These are phyloP conservation scores for Hippophae gyantsensis DNA, from an alignment of 306 rosid species.

Conservation along the genomic window DNA sequence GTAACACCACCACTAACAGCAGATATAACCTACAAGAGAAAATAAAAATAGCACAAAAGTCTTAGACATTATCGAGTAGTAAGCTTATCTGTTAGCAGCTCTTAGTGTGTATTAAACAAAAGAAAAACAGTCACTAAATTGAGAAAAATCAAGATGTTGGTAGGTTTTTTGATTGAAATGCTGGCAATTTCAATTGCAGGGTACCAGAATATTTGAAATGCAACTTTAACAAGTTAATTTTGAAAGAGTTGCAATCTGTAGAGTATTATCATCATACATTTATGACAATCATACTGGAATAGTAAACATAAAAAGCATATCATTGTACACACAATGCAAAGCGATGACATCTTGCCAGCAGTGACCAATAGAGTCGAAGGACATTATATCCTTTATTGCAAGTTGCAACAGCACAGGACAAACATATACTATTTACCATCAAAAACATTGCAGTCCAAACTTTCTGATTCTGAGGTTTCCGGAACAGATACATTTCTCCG, in stretches of 20 bases:
- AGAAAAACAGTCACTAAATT: neutral
- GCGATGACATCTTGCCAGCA: neutral
- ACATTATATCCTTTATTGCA: neutral
- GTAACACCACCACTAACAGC: constrained; percentile 75
- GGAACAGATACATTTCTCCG: constrained; percentile 70
- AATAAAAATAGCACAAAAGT: neutral
- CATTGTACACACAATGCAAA: too few relatives aligned
- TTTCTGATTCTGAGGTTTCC: constrained; percentile 63
- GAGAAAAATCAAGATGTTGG: neutral
- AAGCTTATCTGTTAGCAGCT: neutral
- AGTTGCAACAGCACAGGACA: neutral
- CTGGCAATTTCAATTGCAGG: neutral
- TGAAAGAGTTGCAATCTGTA: too few relatives aligned
- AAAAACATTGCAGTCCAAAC: constrained; percentile 86
- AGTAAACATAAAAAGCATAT: too few relatives aligned
- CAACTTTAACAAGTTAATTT: too few relatives aligned
- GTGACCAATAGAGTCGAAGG: neutral
- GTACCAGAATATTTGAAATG: too few relatives aligned
- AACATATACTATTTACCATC: constrained; percentile 43
- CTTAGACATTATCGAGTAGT: neutral
- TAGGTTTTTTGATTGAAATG: too few relatives aligned
- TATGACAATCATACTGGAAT: too few relatives aligned
- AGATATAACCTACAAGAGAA: constrained; percentile 59
- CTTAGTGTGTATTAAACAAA: neutral
- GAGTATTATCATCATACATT: too few relatives aligned